phyloP scores from a whole-genome alignment of 495 filamentous ascomycete species.

The Aspergillus saccharolyticus region DNA sequence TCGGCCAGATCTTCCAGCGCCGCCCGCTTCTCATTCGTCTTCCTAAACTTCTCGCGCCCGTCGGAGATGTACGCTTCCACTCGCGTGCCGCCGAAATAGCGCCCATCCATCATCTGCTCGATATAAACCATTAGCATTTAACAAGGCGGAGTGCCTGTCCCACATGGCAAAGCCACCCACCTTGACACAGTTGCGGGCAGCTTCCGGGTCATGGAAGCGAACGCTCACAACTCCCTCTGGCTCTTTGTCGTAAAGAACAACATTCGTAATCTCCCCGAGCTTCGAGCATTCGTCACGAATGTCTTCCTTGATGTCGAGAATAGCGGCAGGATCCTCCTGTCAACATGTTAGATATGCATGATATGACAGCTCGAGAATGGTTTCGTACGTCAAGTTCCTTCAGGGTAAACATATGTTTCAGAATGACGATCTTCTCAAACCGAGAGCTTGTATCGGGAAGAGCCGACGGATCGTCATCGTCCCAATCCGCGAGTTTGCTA shows the following conservation, averaged over 20 bases:
- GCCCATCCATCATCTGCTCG: conserved; percentile 67
- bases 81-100: conserved; percentile 66
- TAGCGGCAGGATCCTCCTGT: conserved; percentile 72
- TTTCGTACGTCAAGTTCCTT: conserved; percentile 61
- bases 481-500: conserved; percentile 89
- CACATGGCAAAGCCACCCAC: conserved; percentile 28
- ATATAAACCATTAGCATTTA: not conserved
- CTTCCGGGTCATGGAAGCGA: conserved; percentile 62
- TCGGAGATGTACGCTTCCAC: conserved; percentile 74
- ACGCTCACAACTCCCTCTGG: conserved; percentile 83
- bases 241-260: conserved; percentile 84
- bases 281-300: conserved; percentile 86
- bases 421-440: conserved; percentile 75
- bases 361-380: not conserved
- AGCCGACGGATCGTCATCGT: conserved; percentile 71
- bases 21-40: conserved; percentile 48
- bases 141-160: not conserved
- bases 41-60: conserved; percentile 72
- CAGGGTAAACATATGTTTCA: conserved; percentile 94
- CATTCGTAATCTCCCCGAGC: conserved; percentile 82
- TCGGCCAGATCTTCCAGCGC: conserved; percentile 43
- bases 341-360: conserved; percentile 17
- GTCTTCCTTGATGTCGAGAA: conserved; percentile 91
- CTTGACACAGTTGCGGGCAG: conserved; percentile 68
- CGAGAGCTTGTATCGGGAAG: conserved; percentile 53